phyloP scores from a whole-genome alignment of 306 rosid species.

The Sechiopsis laciniata region DNA sequence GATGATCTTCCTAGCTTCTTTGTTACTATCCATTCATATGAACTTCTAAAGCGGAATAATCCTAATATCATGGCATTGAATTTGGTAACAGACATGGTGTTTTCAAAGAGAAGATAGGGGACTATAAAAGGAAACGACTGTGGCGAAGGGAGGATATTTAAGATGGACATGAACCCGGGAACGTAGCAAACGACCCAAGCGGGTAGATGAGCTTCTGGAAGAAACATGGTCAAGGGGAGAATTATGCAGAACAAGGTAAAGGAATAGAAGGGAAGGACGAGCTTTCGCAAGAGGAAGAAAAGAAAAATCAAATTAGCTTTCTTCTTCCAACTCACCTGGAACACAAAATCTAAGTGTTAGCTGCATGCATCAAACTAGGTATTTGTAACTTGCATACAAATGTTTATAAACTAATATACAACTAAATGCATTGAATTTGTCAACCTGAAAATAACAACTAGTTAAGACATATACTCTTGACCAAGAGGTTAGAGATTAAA shows the following conservation, averaged over 20 bases:
- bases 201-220: conserved; percentile 96
- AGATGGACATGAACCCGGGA: conserved; percentile 89
- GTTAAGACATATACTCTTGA: not conserved
- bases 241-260: conserved; percentile 96
- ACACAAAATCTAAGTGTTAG: conserved; percentile 19
- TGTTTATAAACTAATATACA: not conserved
- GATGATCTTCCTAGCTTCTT: conserved; percentile 95
- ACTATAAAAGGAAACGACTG: conserved; percentile 84
- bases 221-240: conserved; percentile 96
- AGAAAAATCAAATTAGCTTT: conserved; percentile 79
- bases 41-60: conserved; percentile 78
- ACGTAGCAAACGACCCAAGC: conserved; percentile 93
- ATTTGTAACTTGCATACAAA: conserved; percentile 4
- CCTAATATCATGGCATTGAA: conserved; percentile 99
- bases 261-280: conserved; percentile 90
- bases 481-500: not conserved
- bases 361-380: not conserved
- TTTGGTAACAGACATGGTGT: conserved; percentile 94
- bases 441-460: not conserved
- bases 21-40: conserved; percentile 95
- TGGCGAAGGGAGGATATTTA: conserved; percentile 79
- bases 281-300: conserved; percentile 93
- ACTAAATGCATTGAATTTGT: not conserved
- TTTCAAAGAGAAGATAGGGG: conserved; percentile 93
- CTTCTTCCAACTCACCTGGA: conserved; percentile 77